phyloP scores from a whole-genome alignment of 768 basidiomycete genomes.

The Amanita jacksonii region DNA sequence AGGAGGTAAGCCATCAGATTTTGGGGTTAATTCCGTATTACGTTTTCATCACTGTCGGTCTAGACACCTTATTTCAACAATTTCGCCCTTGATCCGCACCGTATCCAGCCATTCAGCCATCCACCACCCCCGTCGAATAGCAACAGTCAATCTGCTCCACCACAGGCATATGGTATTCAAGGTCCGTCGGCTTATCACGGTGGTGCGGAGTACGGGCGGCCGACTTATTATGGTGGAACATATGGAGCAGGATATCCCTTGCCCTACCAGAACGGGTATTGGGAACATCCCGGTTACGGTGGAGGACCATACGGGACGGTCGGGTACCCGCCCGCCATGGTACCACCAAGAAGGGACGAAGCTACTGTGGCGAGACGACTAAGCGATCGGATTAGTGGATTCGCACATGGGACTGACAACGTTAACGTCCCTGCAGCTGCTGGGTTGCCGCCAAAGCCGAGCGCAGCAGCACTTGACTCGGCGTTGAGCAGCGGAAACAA shows the following conservation, averaged over 20 bases:
- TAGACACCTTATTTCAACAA: constrained; percentile 90
- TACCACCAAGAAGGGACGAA: constrained; percentile 48
- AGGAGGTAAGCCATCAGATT: constrained; percentile 51
- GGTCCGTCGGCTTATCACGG: constrained; percentile 39
- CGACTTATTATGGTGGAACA: constrained; percentile 24
- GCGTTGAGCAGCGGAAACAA: constrained; percentile 44
- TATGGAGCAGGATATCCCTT: constrained; percentile 35
- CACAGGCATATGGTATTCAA: constrained; percentile 79
- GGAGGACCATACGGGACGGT: constrained; percentile 29
- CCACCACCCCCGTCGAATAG: constrained; percentile 62
- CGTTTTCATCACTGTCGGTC: constrained; percentile 9
- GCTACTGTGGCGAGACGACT: constrained; percentile 51
- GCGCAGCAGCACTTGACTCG: constrained; percentile 41
- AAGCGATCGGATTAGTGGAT: constrained; percentile 77
- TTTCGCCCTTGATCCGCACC: constrained; percentile 93
- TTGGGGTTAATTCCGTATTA: constrained; percentile 6
- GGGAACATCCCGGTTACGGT: constrained; percentile 35
- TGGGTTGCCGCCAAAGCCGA: constrained; percentile 75
- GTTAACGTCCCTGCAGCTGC: constrained; percentile 50
- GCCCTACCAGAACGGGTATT: constrained; percentile 31
- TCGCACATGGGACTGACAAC: constrained; percentile 38
- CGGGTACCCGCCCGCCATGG: constrained; percentile 25
- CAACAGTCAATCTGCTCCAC: constrained; percentile 60
- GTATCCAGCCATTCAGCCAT: constrained; percentile 77
- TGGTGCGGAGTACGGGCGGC: constrained; percentile 27